Evolutionary conservation across 352 stramenopile genomes (phyloP), one percentile per base, ranked within the genome.

Genomic region (Globisporangium cystogenes): DNA sequence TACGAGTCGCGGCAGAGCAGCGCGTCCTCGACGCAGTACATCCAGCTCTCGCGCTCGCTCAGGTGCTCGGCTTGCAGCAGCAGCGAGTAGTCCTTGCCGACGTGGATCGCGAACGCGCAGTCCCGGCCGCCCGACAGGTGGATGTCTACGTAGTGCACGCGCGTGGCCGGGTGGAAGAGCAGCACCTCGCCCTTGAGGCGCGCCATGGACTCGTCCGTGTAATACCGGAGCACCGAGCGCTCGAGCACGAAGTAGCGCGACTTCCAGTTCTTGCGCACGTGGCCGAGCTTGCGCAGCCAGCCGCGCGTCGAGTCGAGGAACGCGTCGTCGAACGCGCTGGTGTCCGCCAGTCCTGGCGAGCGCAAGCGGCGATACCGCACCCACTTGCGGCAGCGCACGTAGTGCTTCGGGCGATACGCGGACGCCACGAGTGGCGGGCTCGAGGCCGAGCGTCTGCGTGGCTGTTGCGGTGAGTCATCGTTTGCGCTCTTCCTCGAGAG

Each of bases 241-340:
- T 86, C 65, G 24, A 90, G 53, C 24, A 90, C 80, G 55, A 90
- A 90, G 54, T 82, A 90, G 11, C 80, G 74, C 23, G 63, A 59
- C 49, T 90, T 90, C 80, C 80, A 90, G 57, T 87, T 90, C 62
- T 90, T 88, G 0, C 76, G 73, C 7, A 85, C 72, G 23, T 90
- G 80, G 1, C 76, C 80, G 7, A 76, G 65, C 49, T 90, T 90
- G 2, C 65, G 59, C 10, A 90, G 60, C 80, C 80, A 90, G 5
- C 80, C 80, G 23, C 71, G 74, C 70, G 86, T 88, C 0, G 73
- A 83, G 45, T 90, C 80, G 11, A 90, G 49, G 49, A 85, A 86
- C 11, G 75, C 60, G 41, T 87, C 80, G 44, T 90, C 80, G 55
- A 88, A 86, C 10, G 77, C 68, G 42, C 63, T 75, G 6, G 51